Conservation (phyloP, 257 asterid genomes). For the Nicotiana obtusifolia region DNA sequence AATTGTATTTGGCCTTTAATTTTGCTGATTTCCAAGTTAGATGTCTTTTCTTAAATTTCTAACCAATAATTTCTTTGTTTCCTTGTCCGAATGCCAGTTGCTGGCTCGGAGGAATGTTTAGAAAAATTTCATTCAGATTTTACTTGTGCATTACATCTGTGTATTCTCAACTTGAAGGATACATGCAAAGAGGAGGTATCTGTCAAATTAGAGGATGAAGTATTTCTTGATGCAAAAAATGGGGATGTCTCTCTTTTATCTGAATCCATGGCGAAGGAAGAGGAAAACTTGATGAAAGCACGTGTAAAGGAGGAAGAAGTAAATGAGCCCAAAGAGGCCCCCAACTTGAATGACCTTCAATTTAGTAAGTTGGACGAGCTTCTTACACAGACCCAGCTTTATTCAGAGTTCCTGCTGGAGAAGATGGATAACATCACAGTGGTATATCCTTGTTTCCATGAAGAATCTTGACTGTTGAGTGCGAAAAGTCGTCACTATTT, state of each 20-base stretch:
- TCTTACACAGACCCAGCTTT: slow-evolving; percentile 84
- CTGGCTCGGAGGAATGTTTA: neutral
- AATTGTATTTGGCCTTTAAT: neutral
- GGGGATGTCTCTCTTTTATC: slow-evolving; percentile 41
- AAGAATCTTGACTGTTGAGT: neutral
- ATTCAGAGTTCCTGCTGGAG: slow-evolving; percentile 85
- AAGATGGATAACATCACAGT: slow-evolving; percentile 91
- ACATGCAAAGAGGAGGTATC: slow-evolving; percentile 36
- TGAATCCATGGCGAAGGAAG: slow-evolving; percentile 52
- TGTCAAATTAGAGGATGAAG: slow-evolving; percentile 37
- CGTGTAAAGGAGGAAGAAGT: slow-evolving; percentile 43
- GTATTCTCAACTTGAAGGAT: slow-evolving; percentile 36
- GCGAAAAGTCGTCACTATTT: neutral
- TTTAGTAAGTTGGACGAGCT: slow-evolving; percentile 85
- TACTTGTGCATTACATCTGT: neutral
- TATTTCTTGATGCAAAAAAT: slow-evolving; percentile 27
- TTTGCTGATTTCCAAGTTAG: neutral
- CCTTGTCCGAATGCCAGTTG: neutral
- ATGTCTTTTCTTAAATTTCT: neutral
- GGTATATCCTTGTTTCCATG: slow-evolving; percentile 6
- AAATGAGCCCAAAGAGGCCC: slow-evolving; percentile 33
- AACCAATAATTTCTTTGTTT: neutral
- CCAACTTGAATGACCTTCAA: slow-evolving; percentile 57
- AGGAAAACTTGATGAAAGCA: slow-evolving; percentile 46
- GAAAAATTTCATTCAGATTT: neutral